phyloP scores from a whole-genome alignment of 331 rosid species.

The Ulmus americana region DNA sequence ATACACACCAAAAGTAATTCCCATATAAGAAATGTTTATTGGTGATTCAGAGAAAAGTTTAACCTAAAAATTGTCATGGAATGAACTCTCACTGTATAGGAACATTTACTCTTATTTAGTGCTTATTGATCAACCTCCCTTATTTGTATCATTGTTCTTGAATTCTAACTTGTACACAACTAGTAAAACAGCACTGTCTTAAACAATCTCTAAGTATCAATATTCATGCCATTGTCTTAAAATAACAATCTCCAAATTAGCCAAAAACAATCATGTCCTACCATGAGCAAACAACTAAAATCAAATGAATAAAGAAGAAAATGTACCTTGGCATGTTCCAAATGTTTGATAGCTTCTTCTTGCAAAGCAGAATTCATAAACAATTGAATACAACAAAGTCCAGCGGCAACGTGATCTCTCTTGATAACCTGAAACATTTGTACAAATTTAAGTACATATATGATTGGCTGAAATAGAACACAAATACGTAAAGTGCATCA shows the following conservation, averaged over 20 bases:
- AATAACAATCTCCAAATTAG: no score
- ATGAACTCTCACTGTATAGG: no score
- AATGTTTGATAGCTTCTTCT: conserved; percentile 91
- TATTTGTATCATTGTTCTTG: neutral
- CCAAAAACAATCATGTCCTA: no score
- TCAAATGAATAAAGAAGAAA: neutral
- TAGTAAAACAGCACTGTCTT: no score
- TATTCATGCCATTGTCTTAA: no score
- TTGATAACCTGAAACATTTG: conserved; percentile 61
- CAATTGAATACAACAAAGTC: conserved; percentile 95
- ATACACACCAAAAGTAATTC: no score
- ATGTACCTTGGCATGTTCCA: conserved; percentile 88
- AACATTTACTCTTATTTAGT: neutral
- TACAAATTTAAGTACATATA: neutral
- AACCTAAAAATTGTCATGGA: no score
- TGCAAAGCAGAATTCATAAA: conserved; percentile 74
- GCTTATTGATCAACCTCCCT: neutral
- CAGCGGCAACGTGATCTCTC: conserved; percentile 91
- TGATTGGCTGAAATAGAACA: conserved; percentile 1
- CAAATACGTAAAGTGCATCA: neutral
- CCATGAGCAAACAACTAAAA: no score
- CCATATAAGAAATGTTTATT: no score
- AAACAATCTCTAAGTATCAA: no score
- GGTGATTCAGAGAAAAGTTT: no score
- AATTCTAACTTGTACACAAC: neutral